A percentile compares a stretch with the other conserved stretches of the same genome.
Evolutionary conservation across 306 rosid genomes (phyloP).

Genomic region (Clitoria ternatea): DNA sequence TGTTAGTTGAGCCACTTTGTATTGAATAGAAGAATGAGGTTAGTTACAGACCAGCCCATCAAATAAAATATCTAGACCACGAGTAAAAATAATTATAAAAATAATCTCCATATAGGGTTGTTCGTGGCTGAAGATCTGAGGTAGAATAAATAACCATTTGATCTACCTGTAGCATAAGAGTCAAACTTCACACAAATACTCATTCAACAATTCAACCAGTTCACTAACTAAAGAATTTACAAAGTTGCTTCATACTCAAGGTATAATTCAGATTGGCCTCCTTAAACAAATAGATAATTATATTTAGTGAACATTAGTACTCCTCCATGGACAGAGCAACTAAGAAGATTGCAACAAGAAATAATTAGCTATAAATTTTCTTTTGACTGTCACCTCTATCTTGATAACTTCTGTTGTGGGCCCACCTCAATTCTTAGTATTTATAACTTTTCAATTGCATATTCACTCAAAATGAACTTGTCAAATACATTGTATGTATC

Average conservation of each 20-base stretch:
- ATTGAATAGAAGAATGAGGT: background rate
- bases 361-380: too few relatives aligned
- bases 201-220: too few relatives aligned
- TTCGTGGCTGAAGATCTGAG: constrained; percentile 79
- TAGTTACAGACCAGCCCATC: constrained; percentile 72
- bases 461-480: background rate
- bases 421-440: too few relatives aligned
- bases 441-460: too few relatives aligned
- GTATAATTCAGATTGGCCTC: background rate
- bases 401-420: too few relatives aligned
- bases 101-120: constrained; percentile 90
- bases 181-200: too few relatives aligned
- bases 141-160: constrained; percentile 97
- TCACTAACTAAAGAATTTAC: too few relatives aligned
- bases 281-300: background rate
- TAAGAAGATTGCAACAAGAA: too few relatives aligned
- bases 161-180: constrained; percentile 58
- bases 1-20: background rate
- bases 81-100: constrained; percentile 86
- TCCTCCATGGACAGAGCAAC: background rate
- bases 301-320: background rate
- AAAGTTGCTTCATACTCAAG: too few relatives aligned
- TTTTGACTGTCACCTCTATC: too few relatives aligned
- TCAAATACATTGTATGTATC: background rate
- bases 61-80: constrained; percentile 88